Base-by-base conservation (phyloP, 164 flowering plant genomes). In the Sextonia rubra region DNA sequence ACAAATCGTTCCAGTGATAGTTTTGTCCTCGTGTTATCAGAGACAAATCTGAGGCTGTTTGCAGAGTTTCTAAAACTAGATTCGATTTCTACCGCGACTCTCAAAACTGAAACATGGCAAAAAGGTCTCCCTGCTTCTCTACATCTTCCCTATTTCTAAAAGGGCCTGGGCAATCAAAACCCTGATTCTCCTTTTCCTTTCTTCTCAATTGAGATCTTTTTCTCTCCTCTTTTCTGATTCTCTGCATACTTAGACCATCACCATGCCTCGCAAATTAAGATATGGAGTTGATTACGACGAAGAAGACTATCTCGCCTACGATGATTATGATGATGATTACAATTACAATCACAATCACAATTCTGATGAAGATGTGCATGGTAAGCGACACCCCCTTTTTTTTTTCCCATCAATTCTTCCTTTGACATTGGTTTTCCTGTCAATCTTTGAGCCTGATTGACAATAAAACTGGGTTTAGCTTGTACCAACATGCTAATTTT, bases 231-330 rank as follows among this genome's bases (percentile, higher is more conserved):
- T 37, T 37, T 37, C 44, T 37, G 44, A 37, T 8, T 37, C 47
- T 47, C 49, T 48, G 15, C 63, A 3, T 61, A 29, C 47, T 15
- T 71, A 82, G 74, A 87, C 18, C n/a, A n/a, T n/a, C n/a, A 37
- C 44, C 23, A 92, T 93, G 98, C 94, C 97, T 72, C 97, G 89
- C 18, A 91, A 93, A 83, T 83, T 76, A 27, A 73, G 65, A 27
- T 81, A 81, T 67, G 88, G 85, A 58, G 68, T 82, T 79, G 91
- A 88, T 82, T 80, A 84, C 71, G 85, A 84, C 66, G 86, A 80
- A 15, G 85, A 83, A 60, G 81, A 37, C 44, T 37, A 87, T 75
- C 83, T 80, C 60, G 80, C 64, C 58, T 68, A 84, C 71, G 85
- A 86, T 18, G 78, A 85, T 73, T 79, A 82, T 32, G 77, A 84